These are phyloP conservation scores for Penicillium diatomitis DNA, from an alignment of 495 filamentous ascomycete species.

Conservation along the genomic window DNA sequence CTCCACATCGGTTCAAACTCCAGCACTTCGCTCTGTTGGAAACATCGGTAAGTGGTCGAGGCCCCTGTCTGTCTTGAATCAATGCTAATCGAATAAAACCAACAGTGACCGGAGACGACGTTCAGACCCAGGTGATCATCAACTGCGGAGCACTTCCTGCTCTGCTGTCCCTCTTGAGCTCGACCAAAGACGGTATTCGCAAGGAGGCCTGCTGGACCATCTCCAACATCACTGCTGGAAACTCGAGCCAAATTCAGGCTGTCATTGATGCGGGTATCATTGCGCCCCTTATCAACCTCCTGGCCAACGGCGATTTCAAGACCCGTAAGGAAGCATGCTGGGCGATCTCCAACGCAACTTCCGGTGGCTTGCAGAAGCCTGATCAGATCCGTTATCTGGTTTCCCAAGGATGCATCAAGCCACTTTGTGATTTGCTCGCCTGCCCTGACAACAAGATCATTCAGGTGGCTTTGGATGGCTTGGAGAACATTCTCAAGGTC, in stretches of 20 bases:
- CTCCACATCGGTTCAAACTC: constrained; percentile 98
- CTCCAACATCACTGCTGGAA: constrained; percentile 96
- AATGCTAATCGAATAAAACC: neutral
- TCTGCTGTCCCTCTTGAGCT: constrained; percentile 84
- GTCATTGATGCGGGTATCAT: constrained; percentile 97
- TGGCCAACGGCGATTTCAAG: constrained; percentile 97
- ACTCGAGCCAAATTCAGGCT: constrained; percentile 93
- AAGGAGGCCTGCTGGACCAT: constrained; percentile 99
- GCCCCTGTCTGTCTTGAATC: no score
- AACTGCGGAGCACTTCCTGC: constrained; percentile 93
- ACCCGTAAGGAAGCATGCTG: constrained; percentile 99
- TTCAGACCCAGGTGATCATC: constrained; percentile 98
- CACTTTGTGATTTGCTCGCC: constrained; percentile 87
- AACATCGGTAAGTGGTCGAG: constrained; percentile 52
- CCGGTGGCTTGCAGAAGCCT: constrained; percentile 94
- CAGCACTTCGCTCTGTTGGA: constrained; percentile 91
- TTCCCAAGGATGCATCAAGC: constrained; percentile 88
- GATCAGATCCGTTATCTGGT: constrained; percentile 98
- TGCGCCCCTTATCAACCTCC: constrained; percentile 86
- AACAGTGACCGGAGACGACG: constrained; percentile 87
- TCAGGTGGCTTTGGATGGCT: constrained; percentile 93
- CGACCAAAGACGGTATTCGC: constrained; percentile 95
- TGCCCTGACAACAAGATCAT: constrained; percentile 99
- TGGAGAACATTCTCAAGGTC: constrained; percentile 99
- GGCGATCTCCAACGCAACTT: constrained; percentile 99